phyloP scores from a whole-genome alignment of 2,329 filamentous ascomycete species.

The Sclerotinia sclerotiorum region DNA sequence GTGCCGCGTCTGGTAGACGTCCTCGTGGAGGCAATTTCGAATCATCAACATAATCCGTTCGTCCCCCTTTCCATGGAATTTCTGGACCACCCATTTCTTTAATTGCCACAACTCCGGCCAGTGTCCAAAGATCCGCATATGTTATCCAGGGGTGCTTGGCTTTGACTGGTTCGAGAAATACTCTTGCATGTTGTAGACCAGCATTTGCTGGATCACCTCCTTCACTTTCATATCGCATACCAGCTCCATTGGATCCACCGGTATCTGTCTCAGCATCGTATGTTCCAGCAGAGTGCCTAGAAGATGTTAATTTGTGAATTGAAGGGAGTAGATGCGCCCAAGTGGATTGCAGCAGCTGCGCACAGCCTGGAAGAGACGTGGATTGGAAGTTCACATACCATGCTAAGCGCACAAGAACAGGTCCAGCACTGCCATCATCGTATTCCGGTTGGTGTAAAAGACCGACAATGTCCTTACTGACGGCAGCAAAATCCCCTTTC shows the following conservation, averaged over 20 bases:
- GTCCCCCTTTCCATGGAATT: conserved; percentile 56
- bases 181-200: conserved; percentile 61
- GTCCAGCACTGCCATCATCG: conserved; percentile 64
- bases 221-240: conserved; percentile 65
- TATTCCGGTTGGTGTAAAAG: conserved; percentile 61
- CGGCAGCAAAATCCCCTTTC: conserved; percentile 63
- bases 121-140: conserved; percentile 65
- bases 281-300: conserved; percentile 62
- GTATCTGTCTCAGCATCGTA: conserved; percentile 60
- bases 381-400: conserved; percentile 47
- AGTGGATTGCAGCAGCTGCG: neutral
- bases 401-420: conserved; percentile 62
- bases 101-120: conserved; percentile 59
- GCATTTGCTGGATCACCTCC: conserved; percentile 65
- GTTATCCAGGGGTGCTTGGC: conserved; percentile 60
- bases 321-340: neutral
- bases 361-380: neutral
- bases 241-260: conserved; percentile 63
- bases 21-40: conserved; percentile 58
- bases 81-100: conserved; percentile 59
- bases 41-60: conserved; percentile 63
- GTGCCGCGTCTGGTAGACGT: conserved; percentile 54
- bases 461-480: conserved; percentile 15
- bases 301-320: conserved; percentile 2
- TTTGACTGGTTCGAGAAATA: conserved; percentile 64